These are phyloP conservation scores for Globisporangium solare DNA, from an alignment of 352 stramenopile genomes.

Conservation along the genomic window DNA sequence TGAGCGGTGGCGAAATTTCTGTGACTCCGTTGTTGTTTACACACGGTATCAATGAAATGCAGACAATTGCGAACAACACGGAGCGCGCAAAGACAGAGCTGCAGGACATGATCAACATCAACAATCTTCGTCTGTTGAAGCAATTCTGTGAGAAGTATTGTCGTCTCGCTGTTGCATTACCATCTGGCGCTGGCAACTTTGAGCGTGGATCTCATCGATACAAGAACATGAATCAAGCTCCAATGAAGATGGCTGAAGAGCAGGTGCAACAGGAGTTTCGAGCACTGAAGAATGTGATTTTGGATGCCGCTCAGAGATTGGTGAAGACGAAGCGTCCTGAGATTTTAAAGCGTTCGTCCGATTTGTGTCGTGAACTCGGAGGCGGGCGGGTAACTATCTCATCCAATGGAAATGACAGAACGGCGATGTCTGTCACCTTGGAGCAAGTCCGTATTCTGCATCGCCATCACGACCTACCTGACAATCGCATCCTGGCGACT, in stretches of 20 bases:
- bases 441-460: conserved; percentile 90
- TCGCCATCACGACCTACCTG: conserved; percentile 74
- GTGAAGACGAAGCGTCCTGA: conserved; percentile 86
- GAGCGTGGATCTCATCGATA: conserved; percentile 36
- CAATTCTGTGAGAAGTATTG: conserved; percentile 83
- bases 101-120: conserved; percentile 88
- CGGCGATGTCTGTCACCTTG: conserved; percentile 96
- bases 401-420: conserved; percentile 97
- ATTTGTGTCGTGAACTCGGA: conserved; percentile 82
- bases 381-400: conserved; percentile 93
- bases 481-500: conserved; percentile 67
- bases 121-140: conserved; percentile 77
- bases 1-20: conserved; percentile 65
- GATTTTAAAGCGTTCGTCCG: conserved; percentile 76
- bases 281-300: conserved; percentile 53
- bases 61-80: conserved; percentile 92
- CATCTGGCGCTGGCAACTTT: conserved; percentile 25
- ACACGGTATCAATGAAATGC: conserved; percentile 94
- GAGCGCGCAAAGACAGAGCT: conserved; percentile 85
- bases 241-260: conserved; percentile 62
- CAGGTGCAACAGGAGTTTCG: conserved; percentile 67
- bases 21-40: conserved; percentile 86
- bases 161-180: conserved; percentile 49
- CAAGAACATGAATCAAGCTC: conserved; percentile 44
- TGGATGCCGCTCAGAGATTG: conserved; percentile 76